A percentile compares a stretch with the other conserved stretches of the same genome.
Conservation (phyloP, 495 filamentous ascomycete species). For the Neurospora intermedia region DNA sequence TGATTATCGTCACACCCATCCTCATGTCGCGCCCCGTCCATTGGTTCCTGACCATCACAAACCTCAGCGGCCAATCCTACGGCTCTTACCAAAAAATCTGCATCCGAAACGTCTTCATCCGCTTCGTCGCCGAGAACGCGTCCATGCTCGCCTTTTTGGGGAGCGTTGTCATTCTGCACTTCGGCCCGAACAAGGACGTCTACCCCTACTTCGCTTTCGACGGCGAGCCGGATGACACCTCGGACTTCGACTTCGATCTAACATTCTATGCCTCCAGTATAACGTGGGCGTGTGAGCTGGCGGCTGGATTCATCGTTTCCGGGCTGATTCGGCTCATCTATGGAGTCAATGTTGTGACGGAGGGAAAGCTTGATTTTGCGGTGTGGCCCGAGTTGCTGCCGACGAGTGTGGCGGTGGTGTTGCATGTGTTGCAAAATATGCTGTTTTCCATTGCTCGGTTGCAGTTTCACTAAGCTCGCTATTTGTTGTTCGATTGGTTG, state of each 20-base stretch:
- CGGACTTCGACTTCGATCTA: constrained; percentile 42
- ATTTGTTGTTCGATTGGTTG: neutral
- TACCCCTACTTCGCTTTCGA: constrained; percentile 51
- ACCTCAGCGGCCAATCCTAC: constrained; percentile 43
- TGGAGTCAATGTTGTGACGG: constrained; percentile 45
- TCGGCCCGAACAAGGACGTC: constrained; percentile 49
- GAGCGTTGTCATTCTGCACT: constrained; percentile 49
- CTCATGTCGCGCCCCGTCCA: constrained; percentile 49
- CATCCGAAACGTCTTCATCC: constrained; percentile 50
- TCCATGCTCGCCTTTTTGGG: constrained; percentile 57
- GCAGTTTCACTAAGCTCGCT: constrained; percentile 36
- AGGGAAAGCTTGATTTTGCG: constrained; percentile 47
- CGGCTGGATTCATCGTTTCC: constrained; percentile 44
- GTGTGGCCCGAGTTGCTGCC: constrained; percentile 53
- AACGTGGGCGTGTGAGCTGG: constrained; percentile 53
- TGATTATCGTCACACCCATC: constrained; percentile 48
- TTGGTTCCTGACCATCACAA: constrained; percentile 34
- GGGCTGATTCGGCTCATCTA: constrained; percentile 43
- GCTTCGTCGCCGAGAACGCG: constrained; percentile 49
- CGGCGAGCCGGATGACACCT: constrained; percentile 25
- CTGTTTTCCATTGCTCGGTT: constrained; percentile 52
- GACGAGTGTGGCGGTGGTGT: constrained; percentile 47
- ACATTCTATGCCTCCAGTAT: constrained; percentile 49
- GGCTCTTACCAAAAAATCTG: constrained; percentile 48
- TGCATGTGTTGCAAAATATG: constrained; percentile 60